These are phyloP conservation scores for Botrytis sinoallii DNA, from an alignment of 2,329 filamentous ascomycete genomes.

Conservation along the genomic window DNA sequence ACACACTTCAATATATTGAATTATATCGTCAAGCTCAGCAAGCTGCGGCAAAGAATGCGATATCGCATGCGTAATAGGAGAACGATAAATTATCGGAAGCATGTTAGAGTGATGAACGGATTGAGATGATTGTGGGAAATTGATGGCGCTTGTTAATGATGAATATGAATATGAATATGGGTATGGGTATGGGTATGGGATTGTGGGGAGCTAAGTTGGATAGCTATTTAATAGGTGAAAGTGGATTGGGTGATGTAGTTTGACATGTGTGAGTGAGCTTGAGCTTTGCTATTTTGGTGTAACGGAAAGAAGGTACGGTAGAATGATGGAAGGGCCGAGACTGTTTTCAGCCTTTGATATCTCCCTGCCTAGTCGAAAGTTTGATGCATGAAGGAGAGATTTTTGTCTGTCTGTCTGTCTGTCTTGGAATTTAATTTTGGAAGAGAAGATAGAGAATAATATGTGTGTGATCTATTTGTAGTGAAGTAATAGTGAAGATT, in stretches of 20 bases:
- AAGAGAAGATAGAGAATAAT: background rate
- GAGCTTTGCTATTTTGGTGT: background rate
- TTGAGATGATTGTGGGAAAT: background rate
- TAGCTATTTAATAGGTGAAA: background rate
- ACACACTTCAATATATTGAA: background rate
- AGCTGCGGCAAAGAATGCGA: background rate
- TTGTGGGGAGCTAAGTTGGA: background rate
- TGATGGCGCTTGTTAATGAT: background rate
- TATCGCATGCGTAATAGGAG: background rate
- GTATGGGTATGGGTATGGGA: background rate
- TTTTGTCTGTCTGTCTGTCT: background rate
- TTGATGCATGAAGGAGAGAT: background rate
- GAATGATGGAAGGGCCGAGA: constrained; percentile 9
- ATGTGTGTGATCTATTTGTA: background rate
- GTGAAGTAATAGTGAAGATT: background rate
- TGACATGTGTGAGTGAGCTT: background rate
- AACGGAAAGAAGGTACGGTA: constrained; percentile 3
- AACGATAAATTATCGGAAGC: constrained; percentile 5
- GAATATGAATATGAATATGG: too few relatives aligned
- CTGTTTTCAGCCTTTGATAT: background rate
- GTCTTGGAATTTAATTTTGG: background rate
- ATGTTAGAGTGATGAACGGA: background rate
- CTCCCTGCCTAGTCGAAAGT: background rate
- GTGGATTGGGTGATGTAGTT: background rate
- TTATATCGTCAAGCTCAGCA: background rate